phyloP scores from a whole-genome alignment of 192 early-diverging fungal genomes.

The Coemansia sp. region DNA sequence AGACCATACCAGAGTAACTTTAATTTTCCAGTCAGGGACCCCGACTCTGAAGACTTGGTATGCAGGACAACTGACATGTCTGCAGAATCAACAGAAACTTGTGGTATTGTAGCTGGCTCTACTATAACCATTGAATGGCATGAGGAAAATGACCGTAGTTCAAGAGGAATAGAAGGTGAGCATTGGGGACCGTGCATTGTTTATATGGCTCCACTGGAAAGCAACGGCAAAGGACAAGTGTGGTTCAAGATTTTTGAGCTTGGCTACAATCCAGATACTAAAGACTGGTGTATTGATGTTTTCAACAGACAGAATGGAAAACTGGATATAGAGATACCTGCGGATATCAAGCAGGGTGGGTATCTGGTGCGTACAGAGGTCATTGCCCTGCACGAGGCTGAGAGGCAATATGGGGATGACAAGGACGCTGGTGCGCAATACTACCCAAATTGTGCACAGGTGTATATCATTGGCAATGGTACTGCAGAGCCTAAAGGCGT shows the following conservation, averaged over 20 bases:
- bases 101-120: slow-evolving; percentile 21
- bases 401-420: not conserved
- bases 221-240: slow-evolving; percentile 17
- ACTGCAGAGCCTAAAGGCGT: slow-evolving; percentile 1
- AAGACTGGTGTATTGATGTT: slow-evolving; percentile 30
- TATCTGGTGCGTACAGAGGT: slow-evolving; percentile 24
- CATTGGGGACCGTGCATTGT: slow-evolving; percentile 35
- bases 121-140: slow-evolving; percentile 21
- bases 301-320: slow-evolving; percentile 25
- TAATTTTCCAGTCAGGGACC: slow-evolving; percentile 29
- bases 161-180: not conserved
- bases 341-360: slow-evolving; percentile 16
- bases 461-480: slow-evolving; percentile 16
- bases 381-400: slow-evolving; percentile 29
- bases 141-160: slow-evolving; percentile 6
- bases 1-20: slow-evolving; percentile 14
- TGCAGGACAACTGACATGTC: slow-evolving; percentile 14
- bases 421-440: slow-evolving; percentile 9
- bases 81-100: not conserved
- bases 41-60: slow-evolving; percentile 6
- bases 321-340: slow-evolving; percentile 23
- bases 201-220: slow-evolving; percentile 21
- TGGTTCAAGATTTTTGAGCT: slow-evolving; percentile 42
- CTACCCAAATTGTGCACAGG: slow-evolving; percentile 15
- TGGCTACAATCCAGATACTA: slow-evolving; percentile 16